These are phyloP conservation scores for Erodium trifolium DNA, from an alignment of 441 rosid genomes.

Conservation along the genomic window DNA sequence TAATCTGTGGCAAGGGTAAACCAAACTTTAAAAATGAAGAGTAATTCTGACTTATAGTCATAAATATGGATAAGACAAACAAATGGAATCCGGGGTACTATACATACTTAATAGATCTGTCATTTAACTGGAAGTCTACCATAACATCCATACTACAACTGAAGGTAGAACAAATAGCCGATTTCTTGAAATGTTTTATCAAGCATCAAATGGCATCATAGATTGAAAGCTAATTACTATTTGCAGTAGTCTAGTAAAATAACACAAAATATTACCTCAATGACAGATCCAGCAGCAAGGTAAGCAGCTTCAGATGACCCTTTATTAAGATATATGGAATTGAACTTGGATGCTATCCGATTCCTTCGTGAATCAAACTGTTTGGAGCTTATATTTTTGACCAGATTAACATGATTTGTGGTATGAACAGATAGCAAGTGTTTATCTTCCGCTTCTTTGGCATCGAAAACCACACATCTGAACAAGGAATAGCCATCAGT, in stretches of 20 bases:
- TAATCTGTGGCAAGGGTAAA: background rate
- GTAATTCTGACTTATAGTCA: background rate
- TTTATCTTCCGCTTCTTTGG: constrained; percentile 53
- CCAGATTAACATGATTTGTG: constrained; percentile 49
- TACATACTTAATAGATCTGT: background rate
- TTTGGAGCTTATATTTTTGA: constrained; percentile 57
- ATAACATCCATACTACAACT: background rate
- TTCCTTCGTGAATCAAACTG: constrained; percentile 40
- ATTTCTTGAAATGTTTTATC: background rate
- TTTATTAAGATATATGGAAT: constrained; percentile 74
- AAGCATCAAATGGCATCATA: background rate
- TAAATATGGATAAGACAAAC: background rate
- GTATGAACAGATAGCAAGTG: constrained; percentile 55
- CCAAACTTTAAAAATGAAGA: background rate
- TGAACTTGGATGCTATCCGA: constrained; percentile 44
- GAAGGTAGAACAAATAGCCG: background rate
- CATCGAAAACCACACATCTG: constrained; percentile 14
- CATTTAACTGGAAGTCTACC: background rate
- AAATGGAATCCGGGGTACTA: background rate
- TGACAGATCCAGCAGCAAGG: constrained; percentile 81
- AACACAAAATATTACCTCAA: constrained; percentile 39
- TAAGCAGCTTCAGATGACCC: constrained; percentile 84
- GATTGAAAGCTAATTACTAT: background rate
- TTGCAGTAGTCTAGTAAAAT: no score
- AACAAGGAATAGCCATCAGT: background rate